Percentiles rank a stretch among this genome's conserved stretches.
Evolutionary conservation across 2,329 filamentous ascomycete genomes (phyloP).

Genomic region (Talaromyces sp.): DNA sequence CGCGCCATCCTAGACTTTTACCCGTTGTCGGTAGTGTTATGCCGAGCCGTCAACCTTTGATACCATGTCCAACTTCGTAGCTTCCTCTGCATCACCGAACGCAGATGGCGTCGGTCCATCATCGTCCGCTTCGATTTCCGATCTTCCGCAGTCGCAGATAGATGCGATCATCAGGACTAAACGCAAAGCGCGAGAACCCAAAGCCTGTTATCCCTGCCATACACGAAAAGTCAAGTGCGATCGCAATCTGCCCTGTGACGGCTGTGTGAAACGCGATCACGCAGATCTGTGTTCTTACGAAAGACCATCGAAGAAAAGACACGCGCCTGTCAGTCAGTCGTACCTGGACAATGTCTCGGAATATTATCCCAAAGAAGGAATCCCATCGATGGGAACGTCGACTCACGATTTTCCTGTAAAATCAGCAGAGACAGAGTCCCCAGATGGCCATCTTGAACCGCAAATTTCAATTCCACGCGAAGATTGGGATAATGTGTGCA

Average conservation of each 20-base stretch:
- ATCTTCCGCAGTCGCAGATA: slow-evolving; percentile 32
- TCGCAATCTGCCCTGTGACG: slow-evolving; percentile 45
- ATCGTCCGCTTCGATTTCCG: slow-evolving; percentile 17
- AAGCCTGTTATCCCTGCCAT: slow-evolving; percentile 44
- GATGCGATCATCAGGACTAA: slow-evolving; percentile 36
- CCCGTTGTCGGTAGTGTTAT: not conserved
- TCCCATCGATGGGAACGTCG: not conserved
- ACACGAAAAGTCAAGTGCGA: slow-evolving; percentile 47
- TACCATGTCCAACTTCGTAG: slow-evolving; percentile 1
- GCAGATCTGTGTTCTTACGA: slow-evolving; percentile 47
- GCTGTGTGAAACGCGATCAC: slow-evolving; percentile 46
- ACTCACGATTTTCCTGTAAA: slow-evolving; percentile 8
- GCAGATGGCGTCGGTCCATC: not conserved
- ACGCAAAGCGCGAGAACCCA: slow-evolving; percentile 40
- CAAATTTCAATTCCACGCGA: slow-evolving; percentile 37
- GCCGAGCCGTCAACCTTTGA: not conserved
- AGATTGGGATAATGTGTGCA: slow-evolving; percentile 41
- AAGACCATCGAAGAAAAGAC: slow-evolving; percentile 42
- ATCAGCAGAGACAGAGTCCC: slow-evolving; percentile 6
- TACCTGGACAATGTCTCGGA: not conserved
- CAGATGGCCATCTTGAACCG: slow-evolving; percentile 13
- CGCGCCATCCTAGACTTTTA: not conserved
- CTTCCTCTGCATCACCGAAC: slow-evolving; percentile 5
- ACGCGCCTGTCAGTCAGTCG: slow-evolving; percentile 18
- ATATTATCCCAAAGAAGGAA: not conserved